Conservation (phyloP, 1,284 basidiomycete species). For the Ustilago nuda region DNA sequence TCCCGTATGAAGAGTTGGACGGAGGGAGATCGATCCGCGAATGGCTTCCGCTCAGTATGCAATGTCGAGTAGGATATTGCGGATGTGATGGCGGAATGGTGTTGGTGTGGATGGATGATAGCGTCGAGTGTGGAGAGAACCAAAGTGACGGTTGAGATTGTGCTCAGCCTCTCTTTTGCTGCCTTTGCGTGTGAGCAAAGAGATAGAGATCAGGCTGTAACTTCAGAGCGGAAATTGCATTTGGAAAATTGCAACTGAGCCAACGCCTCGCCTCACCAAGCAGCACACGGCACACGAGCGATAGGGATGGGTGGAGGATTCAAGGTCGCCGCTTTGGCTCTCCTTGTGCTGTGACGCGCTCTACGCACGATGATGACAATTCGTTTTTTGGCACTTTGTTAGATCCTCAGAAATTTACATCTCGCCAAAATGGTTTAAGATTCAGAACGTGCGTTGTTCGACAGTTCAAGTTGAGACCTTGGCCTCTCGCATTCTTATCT, state of each 20-base stretch:
- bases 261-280: background rate
- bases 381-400: background rate
- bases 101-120: background rate
- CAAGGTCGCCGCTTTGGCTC: background rate
- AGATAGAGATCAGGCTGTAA: constrained; percentile 2
- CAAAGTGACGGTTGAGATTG: background rate
- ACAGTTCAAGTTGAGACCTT: background rate
- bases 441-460: constrained; percentile 37
- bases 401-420: background rate
- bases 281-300: background rate
- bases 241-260: constrained; percentile 10
- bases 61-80: background rate
- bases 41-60: too few species aligned
- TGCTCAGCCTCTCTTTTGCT: background rate
- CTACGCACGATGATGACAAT: constrained; percentile 26
- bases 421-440: background rate
- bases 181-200: constrained; percentile 2
- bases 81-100: background rate
- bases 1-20: background rate
- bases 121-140: constrained; percentile 8
- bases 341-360: constrained; percentile 4
- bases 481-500: constrained; percentile 2
- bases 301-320: constrained; percentile 12
- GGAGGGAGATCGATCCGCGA: background rate
- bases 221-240: constrained; percentile 9